Evolutionary conservation across 2,329 filamentous ascomycete genomes (phyloP), one percentile per base, ranked within the genome.

Genomic region (Talaromyces sp.): DNA sequence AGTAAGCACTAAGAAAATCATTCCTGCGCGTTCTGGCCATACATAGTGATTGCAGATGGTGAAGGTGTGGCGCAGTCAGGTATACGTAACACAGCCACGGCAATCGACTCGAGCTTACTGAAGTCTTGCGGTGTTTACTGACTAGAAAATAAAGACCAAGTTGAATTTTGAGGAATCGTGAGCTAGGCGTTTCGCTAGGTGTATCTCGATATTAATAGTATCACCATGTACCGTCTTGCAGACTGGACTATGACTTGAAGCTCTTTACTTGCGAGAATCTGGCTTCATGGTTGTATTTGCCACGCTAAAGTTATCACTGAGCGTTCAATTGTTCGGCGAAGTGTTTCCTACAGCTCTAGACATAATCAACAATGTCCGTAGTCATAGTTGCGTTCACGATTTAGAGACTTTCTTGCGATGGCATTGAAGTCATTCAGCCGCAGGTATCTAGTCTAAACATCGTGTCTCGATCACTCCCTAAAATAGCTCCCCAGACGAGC

Each of bases 21-120:
- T 27, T 24, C 27, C 47, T 31, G 47, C 6, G 47, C 47, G 22
- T 27, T 50, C 13, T 50, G 47, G 52, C 35, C 37, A 35, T 37
- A 58, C 33, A 11, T 6, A 19, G 41, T 47, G 10, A 14, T n/a
- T 10, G 22, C 3, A 13, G 19, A 52, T 14, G 14, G 27, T 31
- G 22, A 27, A 31, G 5, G 56, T 33, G 56, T 59, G 56, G 56
- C 56, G 39, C 56, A 59, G 27, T 6, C 7, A 7, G 37, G 39
- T 2, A 45, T 19, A 52, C 56, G 56, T 6, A 43, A n/a, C 56
- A 59, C 56, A 59, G 56, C 56, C 56, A 59, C 56, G 8, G 22
- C 22, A 16, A 52, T 31, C 14, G 3, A 52, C 19, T 31, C 27
- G 2, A 52, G 9, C 24, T 50, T 11, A 31, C 14, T 11, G 11